Evolutionary conservation across 1,284 basidiomycete genomes (phyloP).

Genomic region (Nidula niveotomentosa): DNA sequence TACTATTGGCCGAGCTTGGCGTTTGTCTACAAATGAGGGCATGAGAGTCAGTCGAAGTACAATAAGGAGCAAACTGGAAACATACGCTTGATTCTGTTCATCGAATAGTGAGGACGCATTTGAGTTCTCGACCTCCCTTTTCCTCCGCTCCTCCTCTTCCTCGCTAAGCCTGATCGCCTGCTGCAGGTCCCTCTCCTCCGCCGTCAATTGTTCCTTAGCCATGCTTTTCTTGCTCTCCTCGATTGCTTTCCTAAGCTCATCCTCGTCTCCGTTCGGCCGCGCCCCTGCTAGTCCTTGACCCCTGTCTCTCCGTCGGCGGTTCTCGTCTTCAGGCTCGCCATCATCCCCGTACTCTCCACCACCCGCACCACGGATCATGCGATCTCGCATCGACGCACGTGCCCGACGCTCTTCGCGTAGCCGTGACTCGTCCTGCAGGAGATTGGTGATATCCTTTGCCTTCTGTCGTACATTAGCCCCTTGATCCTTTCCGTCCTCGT

Average conservation of each 20-base stretch:
- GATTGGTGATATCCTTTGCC: constrained; percentile 98
- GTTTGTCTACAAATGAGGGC: constrained; percentile 25
- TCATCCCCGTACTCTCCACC: constrained; percentile 45
- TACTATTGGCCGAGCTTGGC: constrained; percentile 26
- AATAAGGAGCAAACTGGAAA: constrained; percentile 8
- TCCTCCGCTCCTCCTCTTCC: constrained; percentile 81
- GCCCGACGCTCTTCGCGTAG: constrained; percentile 85
- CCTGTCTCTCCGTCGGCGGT: constrained; percentile 34
- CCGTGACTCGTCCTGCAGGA: constrained; percentile 88
- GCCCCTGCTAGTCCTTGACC: constrained; percentile 31
- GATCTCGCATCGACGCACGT: constrained; percentile 91
- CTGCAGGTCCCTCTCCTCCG: constrained; percentile 80
- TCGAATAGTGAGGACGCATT: constrained; percentile 85
- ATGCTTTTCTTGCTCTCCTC: constrained; percentile 83
- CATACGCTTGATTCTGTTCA: constrained; percentile 74
- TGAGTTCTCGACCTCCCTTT: constrained; percentile 69
- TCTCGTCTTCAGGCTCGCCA: constrained; percentile 47
- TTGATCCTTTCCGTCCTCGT: constrained; percentile 96
- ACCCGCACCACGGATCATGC: constrained; percentile 74
- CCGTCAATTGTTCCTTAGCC: constrained; percentile 71
- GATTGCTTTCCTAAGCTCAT: constrained; percentile 80
- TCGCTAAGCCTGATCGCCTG: constrained; percentile 82
- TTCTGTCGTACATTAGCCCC: constrained; percentile 99
- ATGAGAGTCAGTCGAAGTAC: neutral
- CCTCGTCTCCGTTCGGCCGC: constrained; percentile 61